Base-by-base conservation (phyloP, 139 green algal genomes). In the Volvox africanus region DNA sequence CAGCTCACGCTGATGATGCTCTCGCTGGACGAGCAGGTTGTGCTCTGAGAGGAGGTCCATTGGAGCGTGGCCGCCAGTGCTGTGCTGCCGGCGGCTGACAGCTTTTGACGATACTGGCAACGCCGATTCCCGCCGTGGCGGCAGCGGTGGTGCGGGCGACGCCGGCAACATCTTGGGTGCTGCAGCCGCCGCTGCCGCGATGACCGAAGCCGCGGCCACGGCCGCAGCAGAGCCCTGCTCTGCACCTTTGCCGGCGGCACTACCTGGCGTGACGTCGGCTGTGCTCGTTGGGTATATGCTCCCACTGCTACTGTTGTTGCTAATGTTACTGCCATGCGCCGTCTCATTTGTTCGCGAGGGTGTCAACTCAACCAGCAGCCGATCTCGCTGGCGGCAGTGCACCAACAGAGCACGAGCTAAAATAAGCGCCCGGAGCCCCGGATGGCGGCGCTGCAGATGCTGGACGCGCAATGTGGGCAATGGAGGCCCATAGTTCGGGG, bases 1-100 rank as follows among this genome's bases (percentile, higher is more conserved):
- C 68, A 71, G n/a, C 85, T 89, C 85, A n/a, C 85, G 28, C 85
- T 89, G 85, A n/a, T 71, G 37, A 68, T 89, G 85, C 85, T 89
- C 85, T 50, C n/a, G n/a, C 28, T 35, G 35, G 20, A 89, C 85
- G 19, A 73, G 37, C 85, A 33, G 21, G 69, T 89, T 89, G 85
- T 89, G 85, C 44, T 71, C 69, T 12, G 85, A 89, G 37, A 89
- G 69, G 21, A 89, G 18, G 68, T 89, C 85, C 28, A 30, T 37
- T 26, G 81, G 82, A 13, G 32, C 2, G 14, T 36, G 62, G 61
- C 24, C 80, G 50, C 50, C 61, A 18, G 81, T 17, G 65, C 82
- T 79, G 62, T 61, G 82, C 19, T 68, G 1, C 16, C 22, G 12
- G 62, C 82, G 82, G 24, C 28, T 9, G 20, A 9, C 61, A 24